phyloP scores from a whole-genome alignment of 768 basidiomycete genomes.

The Mrakia blollopis region DNA sequence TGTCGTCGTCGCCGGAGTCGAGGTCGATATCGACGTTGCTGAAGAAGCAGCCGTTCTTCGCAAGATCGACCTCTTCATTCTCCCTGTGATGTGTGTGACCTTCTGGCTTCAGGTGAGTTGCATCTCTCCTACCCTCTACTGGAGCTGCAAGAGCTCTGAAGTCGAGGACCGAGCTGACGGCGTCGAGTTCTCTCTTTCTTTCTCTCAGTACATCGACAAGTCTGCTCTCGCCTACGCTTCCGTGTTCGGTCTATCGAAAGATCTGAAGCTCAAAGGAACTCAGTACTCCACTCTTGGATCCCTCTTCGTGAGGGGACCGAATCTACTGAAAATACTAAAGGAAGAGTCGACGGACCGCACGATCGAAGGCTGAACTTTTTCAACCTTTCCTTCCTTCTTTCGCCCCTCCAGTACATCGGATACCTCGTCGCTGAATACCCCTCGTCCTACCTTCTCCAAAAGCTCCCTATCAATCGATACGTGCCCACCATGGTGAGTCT shows the following conservation, averaged over 20 bases:
- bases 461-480: constrained; percentile 33
- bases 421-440: constrained; percentile 38
- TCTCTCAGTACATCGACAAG: constrained; percentile 36
- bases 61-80: constrained; percentile 1
- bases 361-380: neutral
- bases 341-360: no score
- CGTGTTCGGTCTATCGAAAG: constrained; percentile 36
- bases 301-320: constrained; percentile 30
- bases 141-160: neutral
- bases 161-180: neutral
- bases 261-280: constrained; percentile 33
- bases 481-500: constrained; percentile 32
- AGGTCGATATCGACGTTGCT: neutral
- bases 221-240: constrained; percentile 39
- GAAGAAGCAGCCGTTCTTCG: neutral
- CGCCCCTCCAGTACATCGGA: constrained; percentile 29
- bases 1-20: neutral
- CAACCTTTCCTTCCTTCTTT: neutral
- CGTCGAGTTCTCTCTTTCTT: neutral
- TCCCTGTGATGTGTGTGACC: constrained; percentile 10
- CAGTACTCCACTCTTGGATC: constrained; percentile 37
- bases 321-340: neutral
- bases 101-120: constrained; percentile 21
- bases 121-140: neutral
- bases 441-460: constrained; percentile 35